Conservation (phyloP, 495 filamentous ascomycete species). For the Aspergillus baeticus region DNA sequence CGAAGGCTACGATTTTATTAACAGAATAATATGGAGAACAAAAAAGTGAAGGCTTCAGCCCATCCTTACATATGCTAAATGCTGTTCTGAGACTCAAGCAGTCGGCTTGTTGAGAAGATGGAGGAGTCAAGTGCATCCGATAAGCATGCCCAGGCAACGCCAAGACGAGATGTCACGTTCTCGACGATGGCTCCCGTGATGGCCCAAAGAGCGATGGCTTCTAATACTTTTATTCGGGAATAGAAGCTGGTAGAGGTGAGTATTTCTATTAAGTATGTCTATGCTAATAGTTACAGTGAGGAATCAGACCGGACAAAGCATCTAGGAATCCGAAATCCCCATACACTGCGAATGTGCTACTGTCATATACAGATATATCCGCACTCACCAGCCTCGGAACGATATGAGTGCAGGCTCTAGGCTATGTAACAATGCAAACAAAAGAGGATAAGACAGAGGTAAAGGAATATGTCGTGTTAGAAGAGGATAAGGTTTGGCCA, state of each 20-base stretch:
- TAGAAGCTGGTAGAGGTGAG: conserved; percentile 5
- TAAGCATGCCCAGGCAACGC: not conserved
- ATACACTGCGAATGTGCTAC: conserved; percentile 5
- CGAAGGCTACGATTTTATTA: not conserved
- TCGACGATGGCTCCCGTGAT: too few species aligned
- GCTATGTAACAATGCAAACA: not conserved
- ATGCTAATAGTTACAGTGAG: conserved; percentile 7
- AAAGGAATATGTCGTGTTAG: not conserved
- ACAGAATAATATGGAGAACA: not conserved
- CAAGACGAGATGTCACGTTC: not conserved
- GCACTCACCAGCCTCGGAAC: not conserved
- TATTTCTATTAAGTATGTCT: conserved; percentile 17
- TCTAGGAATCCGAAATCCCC: not conserved
- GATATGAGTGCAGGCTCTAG: not conserved
- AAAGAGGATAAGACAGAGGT: not conserved
- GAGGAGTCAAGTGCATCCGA: not conserved
- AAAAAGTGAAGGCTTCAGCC: conserved; percentile 4
- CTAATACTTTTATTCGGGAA: too few species aligned
- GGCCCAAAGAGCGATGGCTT: too few species aligned
- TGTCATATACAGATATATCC: conserved; percentile 13
- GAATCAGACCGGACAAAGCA: not conserved
- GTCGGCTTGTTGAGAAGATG: not conserved
- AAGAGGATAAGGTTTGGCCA: not conserved
- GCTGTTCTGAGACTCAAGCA: not conserved
- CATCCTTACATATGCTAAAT: conserved; percentile 5